Evolutionary conservation across 331 rosid species (phyloP).

Genomic region (Prunus yedoensis): DNA sequence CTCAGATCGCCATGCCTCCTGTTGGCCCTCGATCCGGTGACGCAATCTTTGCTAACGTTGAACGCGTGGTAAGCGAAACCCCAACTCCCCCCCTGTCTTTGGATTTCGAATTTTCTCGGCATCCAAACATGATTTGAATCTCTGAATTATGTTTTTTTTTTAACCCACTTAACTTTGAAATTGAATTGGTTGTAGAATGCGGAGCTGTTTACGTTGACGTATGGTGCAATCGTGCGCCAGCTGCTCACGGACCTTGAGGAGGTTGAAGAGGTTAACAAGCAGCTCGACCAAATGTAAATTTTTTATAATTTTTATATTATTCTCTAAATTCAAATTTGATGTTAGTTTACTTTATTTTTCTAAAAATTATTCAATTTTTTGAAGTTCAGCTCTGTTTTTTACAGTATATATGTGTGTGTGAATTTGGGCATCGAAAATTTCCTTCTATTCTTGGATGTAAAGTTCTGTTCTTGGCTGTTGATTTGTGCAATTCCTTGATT

Average conservation of each 20-base stretch:
- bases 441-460: not conserved
- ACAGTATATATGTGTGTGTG: not conserved
- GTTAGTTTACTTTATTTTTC: not conserved
- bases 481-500: not conserved
- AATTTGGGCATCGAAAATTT: not conserved
- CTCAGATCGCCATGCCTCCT: conserved; percentile 68
- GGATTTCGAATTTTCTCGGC: too few relatives aligned
- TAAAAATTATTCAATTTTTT: not conserved
- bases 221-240: conserved; percentile 95
- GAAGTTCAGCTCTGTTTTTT: not conserved
- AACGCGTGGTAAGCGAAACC: conserved; percentile 73
- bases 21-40: conserved; percentile 93
- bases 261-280: conserved; percentile 98
- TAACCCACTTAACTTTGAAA: not conserved
- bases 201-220: conserved; percentile 90
- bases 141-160: not conserved
- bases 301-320: not conserved
- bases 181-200: conserved; percentile 62
- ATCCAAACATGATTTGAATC: not conserved
- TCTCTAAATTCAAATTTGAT: conserved; percentile 1
- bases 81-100: not conserved
- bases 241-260: conserved; percentile 98
- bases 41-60: conserved; percentile 84
- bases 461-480: not conserved
- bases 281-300: conserved; percentile 88